Percentiles rank a stretch among this genome's conserved stretches.
Conservation (phyloP, 768 basidiomycete genomes). For the Butyriboletus loyo region DNA sequence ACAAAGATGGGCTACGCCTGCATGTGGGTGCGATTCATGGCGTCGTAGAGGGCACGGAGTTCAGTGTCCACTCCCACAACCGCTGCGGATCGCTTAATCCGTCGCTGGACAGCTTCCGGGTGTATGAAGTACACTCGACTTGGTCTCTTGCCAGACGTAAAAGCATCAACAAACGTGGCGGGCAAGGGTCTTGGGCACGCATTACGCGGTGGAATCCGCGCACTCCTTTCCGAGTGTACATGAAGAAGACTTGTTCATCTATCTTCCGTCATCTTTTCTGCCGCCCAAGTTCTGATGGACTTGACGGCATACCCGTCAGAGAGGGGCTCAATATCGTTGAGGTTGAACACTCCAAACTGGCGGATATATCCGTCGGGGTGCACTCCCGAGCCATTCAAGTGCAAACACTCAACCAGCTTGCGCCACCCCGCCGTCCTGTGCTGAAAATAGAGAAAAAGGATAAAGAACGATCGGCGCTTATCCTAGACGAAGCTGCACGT, state of each 20-base stretch:
- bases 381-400: constrained; percentile 39
- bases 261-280: constrained; percentile 47
- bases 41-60: constrained; percentile 58
- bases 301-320: constrained; percentile 33
- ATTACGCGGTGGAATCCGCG: constrained; percentile 54
- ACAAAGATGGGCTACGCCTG: constrained; percentile 44
- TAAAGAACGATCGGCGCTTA: constrained; percentile 34
- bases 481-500: constrained; percentile 55
- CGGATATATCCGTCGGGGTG: constrained; percentile 51
- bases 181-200: constrained; percentile 52
- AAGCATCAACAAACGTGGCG: constrained; percentile 30
- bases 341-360: constrained; percentile 41
- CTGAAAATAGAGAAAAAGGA: constrained; percentile 38
- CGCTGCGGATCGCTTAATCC: constrained; percentile 56
- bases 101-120: constrained; percentile 46
- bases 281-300: constrained; percentile 28
- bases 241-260: constrained; percentile 46
- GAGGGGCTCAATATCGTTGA: constrained; percentile 45
- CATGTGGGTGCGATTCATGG: constrained; percentile 62
- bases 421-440: constrained; percentile 35
- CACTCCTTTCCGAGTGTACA: constrained; percentile 51
- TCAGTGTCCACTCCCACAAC: constrained; percentile 62
- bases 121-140: constrained; percentile 52
- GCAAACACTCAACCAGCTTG: constrained; percentile 44
- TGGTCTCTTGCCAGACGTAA: constrained; percentile 53